Evolutionary conservation across 495 filamentous ascomycete genomes (phyloP).

Genomic region (Hypomontagnella monticulosa): DNA sequence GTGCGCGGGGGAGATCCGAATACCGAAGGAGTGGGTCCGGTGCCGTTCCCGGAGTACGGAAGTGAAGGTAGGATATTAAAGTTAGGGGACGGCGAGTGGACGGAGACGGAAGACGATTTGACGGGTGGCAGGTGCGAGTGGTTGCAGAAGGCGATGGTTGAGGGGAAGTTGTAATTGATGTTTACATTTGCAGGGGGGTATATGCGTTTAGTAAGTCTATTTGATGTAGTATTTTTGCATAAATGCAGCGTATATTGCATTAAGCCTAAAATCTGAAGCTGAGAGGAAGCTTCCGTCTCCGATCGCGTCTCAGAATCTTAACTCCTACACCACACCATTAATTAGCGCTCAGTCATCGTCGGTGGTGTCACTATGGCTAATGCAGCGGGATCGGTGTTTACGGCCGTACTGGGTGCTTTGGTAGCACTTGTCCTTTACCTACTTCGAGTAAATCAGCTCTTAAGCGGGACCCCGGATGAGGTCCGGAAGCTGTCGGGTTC

Average conservation of each 20-base stretch:
- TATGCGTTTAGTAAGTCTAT: too few species aligned
- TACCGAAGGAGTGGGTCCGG: not conserved
- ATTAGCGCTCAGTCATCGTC: not conserved
- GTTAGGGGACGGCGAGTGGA: constrained; percentile 23
- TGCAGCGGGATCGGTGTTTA: constrained; percentile 3
- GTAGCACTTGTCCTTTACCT: constrained; percentile 53
- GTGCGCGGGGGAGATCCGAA: constrained; percentile 50
- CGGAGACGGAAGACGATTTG: constrained; percentile 28
- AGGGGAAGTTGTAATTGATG: constrained; percentile 25
- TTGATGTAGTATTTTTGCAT: not conserved
- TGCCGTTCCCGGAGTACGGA: constrained; percentile 36
- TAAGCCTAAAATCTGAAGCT: not conserved
- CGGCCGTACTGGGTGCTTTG: constrained; percentile 16
- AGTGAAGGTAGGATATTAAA: constrained; percentile 11
- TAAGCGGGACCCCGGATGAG: constrained; percentile 59
- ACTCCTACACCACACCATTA: not conserved
- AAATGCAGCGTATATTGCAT: not conserved
- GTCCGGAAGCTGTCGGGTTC: constrained; percentile 52
- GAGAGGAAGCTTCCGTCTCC: not conserved
- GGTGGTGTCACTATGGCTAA: constrained; percentile 3
- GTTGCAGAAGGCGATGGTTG: constrained; percentile 57
- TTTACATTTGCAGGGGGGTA: too few species aligned
- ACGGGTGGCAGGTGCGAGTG: constrained; percentile 49
- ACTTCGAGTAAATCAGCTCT: constrained; percentile 58
- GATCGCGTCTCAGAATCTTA: not conserved